Evolutionary conservation across 306 rosid genomes (phyloP).

Genomic region (Trifolium pratense): DNA sequence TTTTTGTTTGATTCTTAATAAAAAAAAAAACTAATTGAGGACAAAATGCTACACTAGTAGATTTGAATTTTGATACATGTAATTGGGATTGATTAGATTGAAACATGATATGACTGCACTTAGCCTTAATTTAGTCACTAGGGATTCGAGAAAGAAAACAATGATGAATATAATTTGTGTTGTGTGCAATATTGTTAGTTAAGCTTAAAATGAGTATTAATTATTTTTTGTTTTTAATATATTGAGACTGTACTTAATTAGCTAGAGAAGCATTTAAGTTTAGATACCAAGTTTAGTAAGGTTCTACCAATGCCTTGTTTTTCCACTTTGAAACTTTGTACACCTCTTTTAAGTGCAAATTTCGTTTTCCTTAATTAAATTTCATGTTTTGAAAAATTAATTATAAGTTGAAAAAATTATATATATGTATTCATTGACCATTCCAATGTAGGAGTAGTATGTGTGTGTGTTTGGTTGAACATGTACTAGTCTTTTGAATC

Average conservation of each 20-base stretch:
- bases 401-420: neutral
- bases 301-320: slow-evolving; percentile 40
- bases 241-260: slow-evolving; percentile 32
- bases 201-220: neutral
- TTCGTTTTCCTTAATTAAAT: slow-evolving; percentile 24
- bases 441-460: slow-evolving; percentile 15
- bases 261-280: slow-evolving; percentile 31
- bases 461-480: slow-evolving; percentile 29
- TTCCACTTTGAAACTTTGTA: slow-evolving; percentile 53
- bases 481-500: slow-evolving; percentile 21
- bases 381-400: slow-evolving; percentile 22
- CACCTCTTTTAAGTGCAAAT: slow-evolving; percentile 61
- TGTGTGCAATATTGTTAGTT: slow-evolving; percentile 24
- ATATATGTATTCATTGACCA: slow-evolving; percentile 45
- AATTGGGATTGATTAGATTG: slow-evolving; percentile 10
- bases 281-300: slow-evolving; percentile 29
- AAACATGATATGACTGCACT: slow-evolving; percentile 32
- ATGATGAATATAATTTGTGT: neutral
- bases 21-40: neutral
- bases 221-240: too few relatives aligned
- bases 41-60: slow-evolving; percentile 8
- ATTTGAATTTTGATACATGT: too few relatives aligned
- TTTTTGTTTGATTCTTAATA: neutral
- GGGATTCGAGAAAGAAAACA: slow-evolving; percentile 21
- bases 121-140: slow-evolving; percentile 22